Conservation (phyloP, 2,329 filamentous ascomycete species). For the Colletotrichum coccodes region DNA sequence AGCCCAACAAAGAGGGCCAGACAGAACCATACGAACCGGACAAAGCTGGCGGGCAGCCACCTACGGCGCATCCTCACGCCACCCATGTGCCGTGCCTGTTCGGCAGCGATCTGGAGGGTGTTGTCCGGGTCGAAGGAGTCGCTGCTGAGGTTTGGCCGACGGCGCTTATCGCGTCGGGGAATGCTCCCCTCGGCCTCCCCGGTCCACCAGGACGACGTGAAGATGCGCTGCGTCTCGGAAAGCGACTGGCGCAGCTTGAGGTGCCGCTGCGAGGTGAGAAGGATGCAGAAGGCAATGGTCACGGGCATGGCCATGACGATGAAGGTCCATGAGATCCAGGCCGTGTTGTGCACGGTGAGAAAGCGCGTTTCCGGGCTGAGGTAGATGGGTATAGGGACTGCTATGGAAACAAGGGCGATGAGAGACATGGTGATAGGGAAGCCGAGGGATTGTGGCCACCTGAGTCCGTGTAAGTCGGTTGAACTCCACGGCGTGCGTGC, state of each 20-base stretch:
- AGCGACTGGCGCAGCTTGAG: slow-evolving; percentile 68
- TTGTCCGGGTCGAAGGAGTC: slow-evolving; percentile 50
- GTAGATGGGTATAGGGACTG: slow-evolving; percentile 69
- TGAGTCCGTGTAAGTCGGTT: slow-evolving; percentile 32
- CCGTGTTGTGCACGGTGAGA: slow-evolving; percentile 70
- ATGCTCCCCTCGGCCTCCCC: slow-evolving; percentile 61
- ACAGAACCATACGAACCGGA: slow-evolving; percentile 77
- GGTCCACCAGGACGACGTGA: slow-evolving; percentile 74
- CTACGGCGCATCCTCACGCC: slow-evolving; percentile 56
- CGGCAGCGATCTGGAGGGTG: slow-evolving; percentile 30
- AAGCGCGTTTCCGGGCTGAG: slow-evolving; percentile 61
- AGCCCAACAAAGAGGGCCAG: slow-evolving; percentile 70
- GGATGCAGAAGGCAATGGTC: slow-evolving; percentile 71
- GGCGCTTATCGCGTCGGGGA: slow-evolving; percentile 52
- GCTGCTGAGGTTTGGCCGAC: slow-evolving; percentile 48
- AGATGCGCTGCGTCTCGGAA: slow-evolving; percentile 75
- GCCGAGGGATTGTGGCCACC: slow-evolving; percentile 71
- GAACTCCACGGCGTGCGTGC: not conserved
- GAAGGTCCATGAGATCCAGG: slow-evolving; percentile 77
- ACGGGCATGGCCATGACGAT: slow-evolving; percentile 76
- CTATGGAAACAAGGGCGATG: slow-evolving; percentile 69
- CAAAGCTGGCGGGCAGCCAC: slow-evolving; percentile 74
- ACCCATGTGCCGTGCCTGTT: slow-evolving; percentile 31
- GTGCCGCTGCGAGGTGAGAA: slow-evolving; percentile 72
- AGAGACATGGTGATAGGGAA: slow-evolving; percentile 72